These are phyloP conservation scores for Saccharomycopsis babjevae DNA, from an alignment of 805 yeast genomes.

Conservation along the genomic window DNA sequence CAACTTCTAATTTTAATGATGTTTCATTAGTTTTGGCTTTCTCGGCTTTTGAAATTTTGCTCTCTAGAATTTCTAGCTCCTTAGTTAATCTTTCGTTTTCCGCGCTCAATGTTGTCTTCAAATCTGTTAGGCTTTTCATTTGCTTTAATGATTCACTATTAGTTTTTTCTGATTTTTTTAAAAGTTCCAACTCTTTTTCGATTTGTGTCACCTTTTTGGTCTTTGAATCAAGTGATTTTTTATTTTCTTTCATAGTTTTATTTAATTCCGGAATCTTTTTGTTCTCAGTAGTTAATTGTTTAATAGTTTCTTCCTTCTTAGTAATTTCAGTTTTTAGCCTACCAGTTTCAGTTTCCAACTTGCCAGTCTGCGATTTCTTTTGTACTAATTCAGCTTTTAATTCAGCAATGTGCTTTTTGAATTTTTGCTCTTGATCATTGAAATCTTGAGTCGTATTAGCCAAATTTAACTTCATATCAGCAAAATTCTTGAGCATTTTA, in stretches of 20 bases:
- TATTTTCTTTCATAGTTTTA: conserved; percentile 32
- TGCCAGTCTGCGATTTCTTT: conserved; percentile 24
- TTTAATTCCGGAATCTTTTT: conserved; percentile 19
- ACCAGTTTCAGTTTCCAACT: conserved; percentile 23
- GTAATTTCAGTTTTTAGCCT: conserved; percentile 20
- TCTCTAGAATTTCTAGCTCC: conserved; percentile 32
- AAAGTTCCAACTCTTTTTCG: conserved; percentile 22
- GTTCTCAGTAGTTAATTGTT: conserved; percentile 6
- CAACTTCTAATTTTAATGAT: conserved; percentile 38
- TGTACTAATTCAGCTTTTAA: conserved; percentile 23
- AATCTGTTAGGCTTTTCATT: conserved; percentile 26
- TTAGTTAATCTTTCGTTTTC: conserved; percentile 29
- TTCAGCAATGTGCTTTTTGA: conserved; percentile 16
- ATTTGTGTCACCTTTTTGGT: conserved; percentile 21
- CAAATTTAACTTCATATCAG: conserved; percentile 15
- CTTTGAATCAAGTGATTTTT: conserved; percentile 20
- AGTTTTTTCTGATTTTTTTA: conserved; percentile 22
- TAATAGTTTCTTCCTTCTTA: conserved; percentile 17
- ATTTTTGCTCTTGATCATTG: conserved; percentile 15
- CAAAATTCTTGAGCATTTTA: conserved; percentile 11
- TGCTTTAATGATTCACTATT: conserved; percentile 14
- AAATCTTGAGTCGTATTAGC: conserved; percentile 13
- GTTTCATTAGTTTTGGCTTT: conserved; percentile 29
- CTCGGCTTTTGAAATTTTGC: not conserved
- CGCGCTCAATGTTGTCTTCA: conserved; percentile 24